Conservation (phyloP, 2,329 filamentous ascomycete species). For the Passalora sequoiae region DNA sequence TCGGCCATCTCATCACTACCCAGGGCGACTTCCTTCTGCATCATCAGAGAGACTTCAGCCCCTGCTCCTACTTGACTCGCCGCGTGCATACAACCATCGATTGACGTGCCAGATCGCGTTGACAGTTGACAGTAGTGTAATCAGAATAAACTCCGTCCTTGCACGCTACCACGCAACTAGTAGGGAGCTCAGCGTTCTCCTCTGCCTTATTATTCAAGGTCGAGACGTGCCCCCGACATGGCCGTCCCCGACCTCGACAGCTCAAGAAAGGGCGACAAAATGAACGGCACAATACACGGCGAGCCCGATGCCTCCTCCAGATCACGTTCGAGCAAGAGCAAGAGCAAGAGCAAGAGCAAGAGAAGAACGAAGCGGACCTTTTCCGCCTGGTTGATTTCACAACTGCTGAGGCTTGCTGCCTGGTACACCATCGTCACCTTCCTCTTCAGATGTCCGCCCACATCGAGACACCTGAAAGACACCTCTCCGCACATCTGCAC, state of each 20-base stretch:
- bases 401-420: constrained; percentile 55
- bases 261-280: constrained; percentile 7
- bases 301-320: constrained; percentile 3
- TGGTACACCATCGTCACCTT: constrained; percentile 84
- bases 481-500: constrained; percentile 74
- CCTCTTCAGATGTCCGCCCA: constrained; percentile 74
- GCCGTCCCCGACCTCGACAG: constrained; percentile 2
- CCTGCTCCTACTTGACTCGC: no score
- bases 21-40: no score
- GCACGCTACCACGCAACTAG: background rate
- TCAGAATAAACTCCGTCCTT: background rate
- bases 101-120: no score
- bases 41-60: no score
- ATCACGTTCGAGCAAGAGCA: constrained; percentile 14
- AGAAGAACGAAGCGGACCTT: constrained; percentile 16
- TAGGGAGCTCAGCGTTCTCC: no score
- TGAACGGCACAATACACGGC: constrained; percentile 20
- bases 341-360: constrained; percentile 13
- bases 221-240: constrained; percentile 5
- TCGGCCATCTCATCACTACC: no score
- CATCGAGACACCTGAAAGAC: constrained; percentile 61
- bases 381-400: constrained; percentile 26
- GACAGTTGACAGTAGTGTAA: no score
- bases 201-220: no score
- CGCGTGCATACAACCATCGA: no score